Evolutionary conservation across 2,329 filamentous ascomycete species (phyloP), one percentile per base, ranked within the genome.

Genomic region (Zymoseptoria crescenta): DNA sequence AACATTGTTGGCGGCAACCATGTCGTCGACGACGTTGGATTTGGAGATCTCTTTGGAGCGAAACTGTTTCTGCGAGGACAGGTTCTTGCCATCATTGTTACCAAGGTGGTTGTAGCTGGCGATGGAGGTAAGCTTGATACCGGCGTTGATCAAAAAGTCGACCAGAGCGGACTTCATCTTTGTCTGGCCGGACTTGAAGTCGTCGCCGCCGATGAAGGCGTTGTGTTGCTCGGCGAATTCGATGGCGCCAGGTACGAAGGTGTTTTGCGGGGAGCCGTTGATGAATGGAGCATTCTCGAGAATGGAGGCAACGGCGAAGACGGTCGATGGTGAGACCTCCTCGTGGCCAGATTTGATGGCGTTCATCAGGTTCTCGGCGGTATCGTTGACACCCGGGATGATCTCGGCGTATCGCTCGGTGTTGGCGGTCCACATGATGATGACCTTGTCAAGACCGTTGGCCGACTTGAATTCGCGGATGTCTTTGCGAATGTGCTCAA

Each of bases 151-250:
- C 74, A 99, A 79, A 80, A 99, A 99, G 78, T 99, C 94, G 52
- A 97, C 94, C 29, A 99, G 85, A 20, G 94, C 94, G 61, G 94
- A 97, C 81, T 99, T 99, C 94, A 99, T 99, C 86, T 99, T 99
- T 74, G 94, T 99, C 82, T 99, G 94, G 64, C 94, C 94, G 63
- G 94, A 97, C 81, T 99, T 99, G 87, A 99, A 99, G 79, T 99
- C 94, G 71, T 99, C 94, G 65, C 94, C 94, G 60, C 94, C 94
- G 70, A 99, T 91, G 80, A 96, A 99, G 63, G 92, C 86, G 59
- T 84, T 82, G 76, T 95, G 86, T 76, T 87, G 82, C 80, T 95
- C 89, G 21, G 94, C 94, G 59, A 99, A 85, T 72, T 93, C 82
- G 67, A 97, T 87, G 61, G 88, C 89, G 71, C 94, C 94, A 8